Evolutionary conservation across 2,329 filamentous ascomycete genomes (phyloP).

Genomic region (Monosporascus sp.): DNA sequence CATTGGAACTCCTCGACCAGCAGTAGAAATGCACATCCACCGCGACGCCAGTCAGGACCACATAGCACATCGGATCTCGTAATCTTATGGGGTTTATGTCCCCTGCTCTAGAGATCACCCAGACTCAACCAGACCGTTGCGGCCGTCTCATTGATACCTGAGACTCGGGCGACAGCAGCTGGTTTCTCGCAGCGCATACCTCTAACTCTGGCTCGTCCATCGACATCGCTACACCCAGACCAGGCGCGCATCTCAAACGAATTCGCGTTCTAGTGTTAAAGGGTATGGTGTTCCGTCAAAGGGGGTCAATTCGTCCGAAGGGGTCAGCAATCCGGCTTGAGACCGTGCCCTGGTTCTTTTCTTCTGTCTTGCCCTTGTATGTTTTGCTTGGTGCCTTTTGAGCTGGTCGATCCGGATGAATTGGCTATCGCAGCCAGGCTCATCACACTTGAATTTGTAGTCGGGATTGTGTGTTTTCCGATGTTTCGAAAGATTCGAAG

Average conservation of each 20-base stretch:
- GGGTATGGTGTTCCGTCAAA: slow-evolving; percentile 2
- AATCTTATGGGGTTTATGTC: too few relatives aligned
- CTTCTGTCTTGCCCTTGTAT: slow-evolving; percentile 32
- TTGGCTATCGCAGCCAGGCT: slow-evolving; percentile 46
- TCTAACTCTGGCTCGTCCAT: too few relatives aligned
- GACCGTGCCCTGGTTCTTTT: slow-evolving; percentile 12
- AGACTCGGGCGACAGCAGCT: too few relatives aligned
- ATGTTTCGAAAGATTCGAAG: slow-evolving; percentile 63
- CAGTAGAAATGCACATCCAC: too few relatives aligned
- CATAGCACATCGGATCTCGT: too few relatives aligned
- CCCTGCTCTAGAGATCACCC: too few relatives aligned
- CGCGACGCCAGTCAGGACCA: too few relatives aligned
- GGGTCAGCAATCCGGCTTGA: not conserved
- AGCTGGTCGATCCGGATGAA: slow-evolving; percentile 59
- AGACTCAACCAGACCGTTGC: too few relatives aligned
- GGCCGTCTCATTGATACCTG: too few relatives aligned
- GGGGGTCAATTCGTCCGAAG: slow-evolving; percentile 1
- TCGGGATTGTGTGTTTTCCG: slow-evolving; percentile 54
- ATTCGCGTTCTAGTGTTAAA: not conserved
- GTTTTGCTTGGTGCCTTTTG: slow-evolving; percentile 36
- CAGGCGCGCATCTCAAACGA: not conserved
- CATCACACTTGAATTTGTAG: slow-evolving; percentile 44
- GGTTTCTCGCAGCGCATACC: too few relatives aligned
- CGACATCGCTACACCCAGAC: not conserved
- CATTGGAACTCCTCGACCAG: too few relatives aligned